Evolutionary conservation across 352 stramenopile genomes (phyloP), one percentile per base, ranked within the genome.

Genomic region (Pelagophyceae sp.): DNA sequence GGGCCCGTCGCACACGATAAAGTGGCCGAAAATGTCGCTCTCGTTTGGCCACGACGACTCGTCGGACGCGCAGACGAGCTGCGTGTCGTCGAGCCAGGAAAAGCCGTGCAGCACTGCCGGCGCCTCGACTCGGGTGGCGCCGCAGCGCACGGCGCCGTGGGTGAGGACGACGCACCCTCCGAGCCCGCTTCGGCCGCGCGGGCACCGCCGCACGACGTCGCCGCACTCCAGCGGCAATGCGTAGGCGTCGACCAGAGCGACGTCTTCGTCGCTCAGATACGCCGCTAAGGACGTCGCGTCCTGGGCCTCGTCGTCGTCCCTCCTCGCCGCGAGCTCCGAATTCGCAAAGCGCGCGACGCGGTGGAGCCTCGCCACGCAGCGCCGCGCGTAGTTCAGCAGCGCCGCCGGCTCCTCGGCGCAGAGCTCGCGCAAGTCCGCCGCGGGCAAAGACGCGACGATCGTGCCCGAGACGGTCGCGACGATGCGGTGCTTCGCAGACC

Each of bases 331-430:
- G 67, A 74, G 15, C n/a, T 74, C 67, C 15, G 35, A 32, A 2
- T 51, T 74, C 37, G 67, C 67, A 37, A 74, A 74, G 35, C 67
- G 67, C 35, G 67, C 67, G 35, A 74, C 37, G 67, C 67, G 67
- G 38, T 74, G 37, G 35, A 74, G 67, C 25, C 67, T 11, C 38
- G 67, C 33, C 11, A 74, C 35, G 23, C 35, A 58, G 2, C 67
- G 67, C 2, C 67, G 67, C 11, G 37, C 67, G 38, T 74, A 74
- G 20, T 3, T 0, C 2, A 74, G 33, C 17, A 74, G 31, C 11
- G 67, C 67, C 15, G 0, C 11, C 15, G 67, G 67, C 67, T 31
- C 2, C 2, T 31, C 33, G 20, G 33, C 2, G 11, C 17, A 17
- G 33, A 74, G 33, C 11, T 50, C 67, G 33, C 67, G 67, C 1